These are phyloP conservation scores for Castanea crenata DNA, from an alignment of 306 rosid species.

Conservation along the genomic window DNA sequence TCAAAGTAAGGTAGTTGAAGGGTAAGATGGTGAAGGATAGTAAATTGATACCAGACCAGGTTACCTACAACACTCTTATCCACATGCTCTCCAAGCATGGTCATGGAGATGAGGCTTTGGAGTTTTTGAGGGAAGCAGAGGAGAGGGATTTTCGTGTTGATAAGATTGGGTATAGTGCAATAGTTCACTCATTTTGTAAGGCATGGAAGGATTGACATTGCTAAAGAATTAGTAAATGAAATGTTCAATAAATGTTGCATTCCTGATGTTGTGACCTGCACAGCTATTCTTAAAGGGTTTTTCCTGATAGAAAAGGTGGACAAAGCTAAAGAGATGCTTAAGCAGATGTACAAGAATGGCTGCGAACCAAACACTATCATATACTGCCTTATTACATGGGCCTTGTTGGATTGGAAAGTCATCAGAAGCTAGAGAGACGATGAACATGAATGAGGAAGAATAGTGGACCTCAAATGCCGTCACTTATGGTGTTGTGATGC, in stretches of 20 bases:
- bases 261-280: slow-evolving; percentile 88
- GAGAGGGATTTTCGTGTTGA: slow-evolving; percentile 62
- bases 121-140: slow-evolving; percentile 73
- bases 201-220: slow-evolving; percentile 49
- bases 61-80: slow-evolving; percentile 74
- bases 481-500: slow-evolving; percentile 72
- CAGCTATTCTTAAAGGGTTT: slow-evolving; percentile 68
- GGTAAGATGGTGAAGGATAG: slow-evolving; percentile 50
- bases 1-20: slow-evolving; percentile 53
- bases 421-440: slow-evolving; percentile 72
- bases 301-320: slow-evolving; percentile 71
- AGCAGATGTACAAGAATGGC: slow-evolving; percentile 78
- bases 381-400: slow-evolving; percentile 74
- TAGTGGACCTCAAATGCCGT: slow-evolving; percentile 87
- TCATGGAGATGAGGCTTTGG: slow-evolving; percentile 66
- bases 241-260: slow-evolving; percentile 69
- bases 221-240: slow-evolving; percentile 61
- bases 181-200: slow-evolving; percentile 78
- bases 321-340: slow-evolving; percentile 80
- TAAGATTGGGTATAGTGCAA: slow-evolving; percentile 80
- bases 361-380: slow-evolving; percentile 82
- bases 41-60: slow-evolving; percentile 65
- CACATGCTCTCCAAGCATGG: slow-evolving; percentile 72
- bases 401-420: slow-evolving; percentile 76
- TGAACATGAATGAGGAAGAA: slow-evolving; percentile 69